Conservation (phyloP, 1,284 basidiomycete species). For the Sutorius eximius region DNA sequence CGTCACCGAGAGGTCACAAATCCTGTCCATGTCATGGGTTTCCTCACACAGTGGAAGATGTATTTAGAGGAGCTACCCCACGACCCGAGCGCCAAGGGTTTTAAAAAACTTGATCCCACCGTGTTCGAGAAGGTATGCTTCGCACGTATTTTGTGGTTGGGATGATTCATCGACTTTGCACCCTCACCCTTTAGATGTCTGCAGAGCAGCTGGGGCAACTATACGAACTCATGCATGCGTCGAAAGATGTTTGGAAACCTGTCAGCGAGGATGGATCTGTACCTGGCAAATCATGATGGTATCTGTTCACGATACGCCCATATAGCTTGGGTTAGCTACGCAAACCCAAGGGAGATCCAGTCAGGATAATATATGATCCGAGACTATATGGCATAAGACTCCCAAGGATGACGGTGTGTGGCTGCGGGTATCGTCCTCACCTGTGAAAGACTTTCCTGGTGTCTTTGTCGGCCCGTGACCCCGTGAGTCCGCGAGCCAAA, state of each 20-base stretch:
- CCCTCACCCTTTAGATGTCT: slow-evolving; percentile 64
- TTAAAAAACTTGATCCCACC: slow-evolving; percentile 73
- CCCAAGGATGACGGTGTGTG: slow-evolving; percentile 4
- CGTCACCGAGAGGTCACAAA: slow-evolving; percentile 79
- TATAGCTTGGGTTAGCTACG: slow-evolving; percentile 9
- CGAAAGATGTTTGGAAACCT: slow-evolving; percentile 82
- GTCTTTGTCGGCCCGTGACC: not conserved
- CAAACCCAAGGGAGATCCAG: not conserved
- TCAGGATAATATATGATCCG: slow-evolving; percentile 6
- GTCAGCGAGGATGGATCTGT: slow-evolving; percentile 19
- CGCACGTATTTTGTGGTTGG: not conserved
- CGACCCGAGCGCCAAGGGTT: slow-evolving; percentile 42
- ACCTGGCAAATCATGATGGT: slow-evolving; percentile 16
- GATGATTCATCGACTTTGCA: not conserved
- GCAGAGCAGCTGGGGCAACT: slow-evolving; percentile 88
- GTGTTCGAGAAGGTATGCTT: slow-evolving; percentile 72
- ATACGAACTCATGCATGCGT: slow-evolving; percentile 89
- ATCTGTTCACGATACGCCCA: not conserved
- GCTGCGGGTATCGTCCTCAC: not conserved
- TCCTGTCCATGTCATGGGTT: slow-evolving; percentile 87
- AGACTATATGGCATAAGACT: not conserved
- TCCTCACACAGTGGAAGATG: slow-evolving; percentile 89
- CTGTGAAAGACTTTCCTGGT: not conserved
- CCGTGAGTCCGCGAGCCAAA: not conserved
- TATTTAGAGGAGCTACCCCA: slow-evolving; percentile 77